phyloP scores from a whole-genome alignment of 2,329 filamentous ascomycete species.

The Fusarium transvaalense region DNA sequence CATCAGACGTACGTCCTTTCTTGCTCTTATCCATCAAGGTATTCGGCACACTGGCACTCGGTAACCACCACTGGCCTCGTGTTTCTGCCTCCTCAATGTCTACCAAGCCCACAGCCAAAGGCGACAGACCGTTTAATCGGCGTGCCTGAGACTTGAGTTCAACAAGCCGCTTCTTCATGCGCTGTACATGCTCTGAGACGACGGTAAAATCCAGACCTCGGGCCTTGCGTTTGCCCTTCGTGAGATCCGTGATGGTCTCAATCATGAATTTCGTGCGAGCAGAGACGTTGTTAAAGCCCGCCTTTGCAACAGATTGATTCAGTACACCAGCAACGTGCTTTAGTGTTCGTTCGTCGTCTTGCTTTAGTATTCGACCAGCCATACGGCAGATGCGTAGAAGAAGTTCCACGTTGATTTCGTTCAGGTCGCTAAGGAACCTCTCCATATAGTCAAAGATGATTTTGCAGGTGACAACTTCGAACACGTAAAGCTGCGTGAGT shows the following conservation, averaged over 20 bases:
- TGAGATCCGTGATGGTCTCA: slow-evolving; percentile 92
- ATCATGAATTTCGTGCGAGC: slow-evolving; percentile 98
- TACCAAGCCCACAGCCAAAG: slow-evolving; percentile 81
- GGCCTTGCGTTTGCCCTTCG: slow-evolving; percentile 91
- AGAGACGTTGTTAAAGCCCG: slow-evolving; percentile 78
- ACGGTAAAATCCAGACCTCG: slow-evolving; percentile 77
- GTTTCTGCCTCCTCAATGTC: slow-evolving; percentile 88
- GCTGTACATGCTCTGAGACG: slow-evolving; percentile 82
- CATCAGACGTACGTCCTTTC: slow-evolving; percentile 30
- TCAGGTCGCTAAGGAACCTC: slow-evolving; percentile 78
- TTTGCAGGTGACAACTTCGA: slow-evolving; percentile 85
- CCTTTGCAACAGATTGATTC: slow-evolving; percentile 76
- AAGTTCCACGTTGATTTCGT: slow-evolving; percentile 89
- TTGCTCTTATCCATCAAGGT: slow-evolving; percentile 43
- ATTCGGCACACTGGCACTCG: slow-evolving; percentile 88
- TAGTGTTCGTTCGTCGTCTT: slow-evolving; percentile 87
- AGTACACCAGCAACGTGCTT: slow-evolving; percentile 89
- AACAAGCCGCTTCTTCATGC: slow-evolving; percentile 90
- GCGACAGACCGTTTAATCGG: slow-evolving; percentile 79
- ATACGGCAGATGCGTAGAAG: slow-evolving; percentile 86
- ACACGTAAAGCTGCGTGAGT: slow-evolving; percentile 89
- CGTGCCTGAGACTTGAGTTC: slow-evolving; percentile 72
- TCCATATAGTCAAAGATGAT: slow-evolving; percentile 93
- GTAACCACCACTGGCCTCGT: slow-evolving; percentile 97
- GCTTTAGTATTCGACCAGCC: slow-evolving; percentile 83